Conservation (phyloP, 2,329 filamentous ascomycete genomes). For the Aspergillus pseudonomiae region DNA sequence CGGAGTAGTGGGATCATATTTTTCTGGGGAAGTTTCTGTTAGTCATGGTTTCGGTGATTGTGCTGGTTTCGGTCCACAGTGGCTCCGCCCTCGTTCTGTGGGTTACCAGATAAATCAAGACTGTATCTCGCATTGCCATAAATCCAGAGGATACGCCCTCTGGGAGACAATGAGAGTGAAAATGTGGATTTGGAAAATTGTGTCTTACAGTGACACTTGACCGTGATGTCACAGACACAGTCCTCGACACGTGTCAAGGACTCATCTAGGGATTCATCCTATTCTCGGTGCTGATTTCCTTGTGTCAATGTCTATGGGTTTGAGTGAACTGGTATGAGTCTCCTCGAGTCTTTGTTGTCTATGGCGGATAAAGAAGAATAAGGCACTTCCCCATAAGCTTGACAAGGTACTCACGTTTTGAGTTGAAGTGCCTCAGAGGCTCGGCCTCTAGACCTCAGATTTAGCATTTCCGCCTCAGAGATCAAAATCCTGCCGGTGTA, state of each 20-base stretch:
- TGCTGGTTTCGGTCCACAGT: not conserved
- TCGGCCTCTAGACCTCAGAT: not conserved
- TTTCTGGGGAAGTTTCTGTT: conserved; percentile 7
- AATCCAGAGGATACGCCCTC: not conserved
- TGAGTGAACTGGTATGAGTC: not conserved
- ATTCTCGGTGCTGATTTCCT: not conserved
- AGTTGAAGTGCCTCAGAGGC: not conserved
- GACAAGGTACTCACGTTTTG: not conserved
- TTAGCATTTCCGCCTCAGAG: not conserved
- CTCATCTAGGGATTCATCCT: not conserved
- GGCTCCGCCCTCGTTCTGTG: not conserved
- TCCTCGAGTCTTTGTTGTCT: not conserved
- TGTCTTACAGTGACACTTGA: not conserved
- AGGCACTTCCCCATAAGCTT: not conserved
- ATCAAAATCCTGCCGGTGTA: not conserved
- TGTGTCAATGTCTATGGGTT: not conserved
- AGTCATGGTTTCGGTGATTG: conserved; percentile 3
- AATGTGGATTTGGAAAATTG: not conserved
- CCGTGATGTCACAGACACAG: not conserved
- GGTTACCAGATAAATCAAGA: not conserved
- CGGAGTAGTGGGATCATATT: not conserved
- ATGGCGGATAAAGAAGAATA: not conserved
- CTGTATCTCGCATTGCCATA: not conserved
- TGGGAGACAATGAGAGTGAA: not conserved
- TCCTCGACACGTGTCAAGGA: not conserved